Percentiles rank a stretch among this genome's conserved stretches.
Conservation (phyloP, 495 filamentous ascomycete genomes). For the Neurospora sp. region DNA sequence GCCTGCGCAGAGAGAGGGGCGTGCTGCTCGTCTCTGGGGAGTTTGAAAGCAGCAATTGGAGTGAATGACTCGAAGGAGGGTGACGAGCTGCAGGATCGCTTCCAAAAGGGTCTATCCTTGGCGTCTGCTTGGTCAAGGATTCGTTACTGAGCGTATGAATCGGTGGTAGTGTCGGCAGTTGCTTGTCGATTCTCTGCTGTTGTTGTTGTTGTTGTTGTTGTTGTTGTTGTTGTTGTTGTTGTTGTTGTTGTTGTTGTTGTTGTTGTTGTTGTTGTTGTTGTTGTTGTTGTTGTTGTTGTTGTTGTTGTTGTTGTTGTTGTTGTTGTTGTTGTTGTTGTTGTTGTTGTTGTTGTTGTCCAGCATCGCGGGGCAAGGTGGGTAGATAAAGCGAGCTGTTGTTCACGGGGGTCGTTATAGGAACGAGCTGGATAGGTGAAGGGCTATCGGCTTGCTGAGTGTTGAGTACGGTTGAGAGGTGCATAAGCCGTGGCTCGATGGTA, state of each 20-base stretch:
- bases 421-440: slow-evolving; percentile 35
- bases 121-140: slow-evolving; percentile 1
- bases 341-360: slow-evolving; percentile 5
- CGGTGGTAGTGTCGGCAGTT: slow-evolving; percentile 26
- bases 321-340: slow-evolving; percentile 8
- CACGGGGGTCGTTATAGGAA: slow-evolving; percentile 23
- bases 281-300: background rate
- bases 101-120: slow-evolving; percentile 4
- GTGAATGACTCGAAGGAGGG: slow-evolving; percentile 11
- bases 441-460: slow-evolving; percentile 36
- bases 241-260: background rate
- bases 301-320: background rate
- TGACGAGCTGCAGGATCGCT: slow-evolving; percentile 7
- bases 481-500: slow-evolving; percentile 50
- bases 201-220: background rate
- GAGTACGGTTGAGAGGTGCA: slow-evolving; percentile 34
- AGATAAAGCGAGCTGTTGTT: slow-evolving; percentile 22
- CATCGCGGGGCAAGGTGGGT: slow-evolving; percentile 37
- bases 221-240: background rate
- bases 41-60: slow-evolving; percentile 19
- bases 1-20: slow-evolving; percentile 36
- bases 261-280: background rate
- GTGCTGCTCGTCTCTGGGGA: slow-evolving; percentile 21
- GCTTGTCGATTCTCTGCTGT: slow-evolving; percentile 23
- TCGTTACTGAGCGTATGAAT: slow-evolving; percentile 26